These are phyloP conservation scores for Sordariomycetes sp. DNA, from an alignment of 2,329 filamentous ascomycete genomes.

Conservation along the genomic window DNA sequence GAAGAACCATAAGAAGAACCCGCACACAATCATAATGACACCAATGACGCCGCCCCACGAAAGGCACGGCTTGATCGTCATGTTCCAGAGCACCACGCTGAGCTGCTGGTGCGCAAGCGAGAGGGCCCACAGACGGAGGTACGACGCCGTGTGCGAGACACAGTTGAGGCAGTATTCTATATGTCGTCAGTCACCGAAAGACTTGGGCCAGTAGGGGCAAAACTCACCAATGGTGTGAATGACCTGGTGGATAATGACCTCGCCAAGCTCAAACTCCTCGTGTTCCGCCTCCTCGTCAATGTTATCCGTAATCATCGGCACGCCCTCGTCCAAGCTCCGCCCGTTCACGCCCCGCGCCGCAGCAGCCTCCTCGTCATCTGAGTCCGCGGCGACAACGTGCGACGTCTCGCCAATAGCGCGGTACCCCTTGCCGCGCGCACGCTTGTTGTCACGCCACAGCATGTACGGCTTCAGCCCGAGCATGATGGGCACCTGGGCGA, in stretches of 20 bases:
- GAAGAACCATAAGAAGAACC: constrained; percentile 84
- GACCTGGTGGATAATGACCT: constrained; percentile 97
- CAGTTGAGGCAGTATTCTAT: constrained; percentile 97
- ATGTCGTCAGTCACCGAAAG: constrained; percentile 14
- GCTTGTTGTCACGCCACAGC: constrained; percentile 87
- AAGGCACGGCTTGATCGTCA: constrained; percentile 79
- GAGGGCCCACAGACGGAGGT: constrained; percentile 94
- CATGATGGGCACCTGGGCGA: constrained; percentile 77
- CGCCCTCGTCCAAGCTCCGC: constrained; percentile 42
- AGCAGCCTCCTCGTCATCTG: constrained; percentile 55
- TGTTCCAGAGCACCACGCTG: constrained; percentile 87
- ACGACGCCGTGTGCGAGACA: constrained; percentile 96
- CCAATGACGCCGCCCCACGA: constrained; percentile 51
- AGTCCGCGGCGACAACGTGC: constrained; percentile 79
- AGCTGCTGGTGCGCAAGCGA: constrained; percentile 97
- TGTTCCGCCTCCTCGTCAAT: constrained; percentile 54
- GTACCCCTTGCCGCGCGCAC: constrained; percentile 76
- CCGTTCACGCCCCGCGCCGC: constrained; percentile 26
- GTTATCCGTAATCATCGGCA: constrained; percentile 81
- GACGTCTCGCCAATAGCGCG: constrained; percentile 83
- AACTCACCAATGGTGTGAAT: constrained; percentile 92
- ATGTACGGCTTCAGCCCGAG: constrained; percentile 95
- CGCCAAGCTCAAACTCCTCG: constrained; percentile 93
- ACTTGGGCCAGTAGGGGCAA: background rate
- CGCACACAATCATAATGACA: constrained; percentile 66